These are phyloP conservation scores for Penicillium subrubescens DNA, from an alignment of 495 filamentous ascomycete genomes.

Conservation along the genomic window DNA sequence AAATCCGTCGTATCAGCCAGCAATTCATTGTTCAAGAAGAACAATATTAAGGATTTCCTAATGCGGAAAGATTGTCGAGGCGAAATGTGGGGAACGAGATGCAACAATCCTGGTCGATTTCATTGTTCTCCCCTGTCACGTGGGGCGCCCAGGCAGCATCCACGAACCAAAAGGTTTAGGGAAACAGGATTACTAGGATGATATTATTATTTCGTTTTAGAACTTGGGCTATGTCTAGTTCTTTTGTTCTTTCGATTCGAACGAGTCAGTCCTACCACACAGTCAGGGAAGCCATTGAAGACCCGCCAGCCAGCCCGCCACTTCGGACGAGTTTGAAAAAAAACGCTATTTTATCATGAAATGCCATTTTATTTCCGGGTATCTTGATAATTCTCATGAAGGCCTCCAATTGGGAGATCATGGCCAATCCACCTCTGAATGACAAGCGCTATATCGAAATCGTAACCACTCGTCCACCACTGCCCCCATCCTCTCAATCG, in stretches of 20 bases:
- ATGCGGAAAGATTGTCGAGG: constrained; percentile 32
- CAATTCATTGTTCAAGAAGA: constrained; percentile 6
- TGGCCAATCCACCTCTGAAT: constrained; percentile 11
- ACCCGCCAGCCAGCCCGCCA: not conserved
- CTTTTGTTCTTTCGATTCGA: not conserved
- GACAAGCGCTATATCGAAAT: constrained; percentile 12
- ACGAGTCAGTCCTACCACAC: not conserved
- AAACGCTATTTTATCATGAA: constrained; percentile 1
- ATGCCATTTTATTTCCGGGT: constrained; percentile 27
- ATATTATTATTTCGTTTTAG: not conserved
- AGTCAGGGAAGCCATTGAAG: not conserved
- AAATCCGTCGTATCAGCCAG: not conserved
- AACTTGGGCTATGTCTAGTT: too few species aligned
- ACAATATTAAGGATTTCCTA: constrained; percentile 20
- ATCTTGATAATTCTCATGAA: constrained; percentile 17
- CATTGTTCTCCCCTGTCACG: constrained; percentile 24
- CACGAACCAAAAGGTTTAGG: not conserved
- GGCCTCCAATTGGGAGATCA: not conserved
- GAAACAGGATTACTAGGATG: too few species aligned
- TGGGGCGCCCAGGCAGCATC: not conserved
- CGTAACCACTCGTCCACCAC: constrained; percentile 10
- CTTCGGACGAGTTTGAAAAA: not conserved
- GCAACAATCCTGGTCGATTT: constrained; percentile 10
- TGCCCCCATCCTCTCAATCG: not conserved
- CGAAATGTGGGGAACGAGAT: constrained; percentile 11